Base-by-base conservation (phyloP, 1,139 yeast genomes). In the Saccharomyces pastorianus region DNA sequence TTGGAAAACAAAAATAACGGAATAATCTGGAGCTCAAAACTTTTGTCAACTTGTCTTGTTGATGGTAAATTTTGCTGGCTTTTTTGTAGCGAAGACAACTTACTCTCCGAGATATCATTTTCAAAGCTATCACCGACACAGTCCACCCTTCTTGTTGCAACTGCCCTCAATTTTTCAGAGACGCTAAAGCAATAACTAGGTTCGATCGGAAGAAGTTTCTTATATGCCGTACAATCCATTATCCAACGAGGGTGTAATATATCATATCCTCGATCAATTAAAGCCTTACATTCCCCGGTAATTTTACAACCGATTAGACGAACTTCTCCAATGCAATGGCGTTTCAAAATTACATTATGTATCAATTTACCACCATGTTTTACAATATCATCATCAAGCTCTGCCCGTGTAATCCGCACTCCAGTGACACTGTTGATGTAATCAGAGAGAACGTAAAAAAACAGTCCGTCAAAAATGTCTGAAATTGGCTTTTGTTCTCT, bases 231-330 rank as follows among this genome's bases (percentile, higher is more conserved):
- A 61, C 95, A 82, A 59, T 87, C 90, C 49, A 81, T 72, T 7
- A 89, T 67, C 96, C 96, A 93, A 20, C 70, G 68, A 0, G 95
- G 91, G 53, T 71, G 76, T 6, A 89, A 64, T 0, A 91, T 74
- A 62, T 85, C 88, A 59, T 75, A 78, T 0, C 84, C 84, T 38
- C 74, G 66, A 4, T 73, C 67, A 3, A 74, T 64, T 51, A 82
- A 69, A 0, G 73, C 71, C 8, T 70, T 67, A 7, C 83, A 79
- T 46, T 75, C 77, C 0, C 78, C 73, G 0, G 85, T 76, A 13
- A 67, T 55, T 48, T 71, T 76, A 54, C 82, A 85, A 14, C 86
- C 79, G 17, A 87, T 26, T 71, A 72, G 32, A 31, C 62, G 59
- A n/a, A 62, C 57, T 3, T 54, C 55, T 11, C 52, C 47, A 2